A percentile compares a stretch with the other conserved stretches of the same genome.
phyloP scores from a whole-genome alignment of 441 rosid species.

The Lepidium campestre region DNA sequence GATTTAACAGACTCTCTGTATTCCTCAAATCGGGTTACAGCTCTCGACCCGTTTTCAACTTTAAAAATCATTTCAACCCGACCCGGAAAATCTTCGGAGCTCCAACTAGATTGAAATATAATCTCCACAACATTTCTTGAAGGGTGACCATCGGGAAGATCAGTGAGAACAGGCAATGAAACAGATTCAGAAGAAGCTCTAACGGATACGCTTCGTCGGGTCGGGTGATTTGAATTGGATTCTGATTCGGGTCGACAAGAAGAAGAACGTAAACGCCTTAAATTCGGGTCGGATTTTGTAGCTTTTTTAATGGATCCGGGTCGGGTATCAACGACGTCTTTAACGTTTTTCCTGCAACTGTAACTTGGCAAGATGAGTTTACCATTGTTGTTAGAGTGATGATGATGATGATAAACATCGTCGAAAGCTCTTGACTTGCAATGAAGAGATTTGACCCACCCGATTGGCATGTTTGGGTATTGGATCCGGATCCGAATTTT shows the following conservation, averaged over 20 bases:
- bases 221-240: slow-evolving; percentile 18
- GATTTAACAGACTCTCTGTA: slow-evolving; percentile 69
- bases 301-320: slow-evolving; percentile 15
- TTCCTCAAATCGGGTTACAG: slow-evolving; percentile 77
- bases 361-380: slow-evolving; percentile 43
- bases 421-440: slow-evolving; percentile 86
- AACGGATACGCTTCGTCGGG: slow-evolving; percentile 29
- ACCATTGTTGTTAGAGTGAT: slow-evolving; percentile 28
- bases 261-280: slow-evolving; percentile 17
- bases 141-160: slow-evolving; percentile 79
- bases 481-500: neutral
- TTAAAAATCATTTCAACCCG: slow-evolving; percentile 83
- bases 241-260: slow-evolving; percentile 26
- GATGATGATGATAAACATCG: slow-evolving; percentile 49
- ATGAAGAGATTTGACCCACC: slow-evolving; percentile 85
- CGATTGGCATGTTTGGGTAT: slow-evolving; percentile 51
- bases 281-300: slow-evolving; percentile 24
- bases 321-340: slow-evolving; percentile 58
- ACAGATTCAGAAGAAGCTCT: slow-evolving; percentile 41
- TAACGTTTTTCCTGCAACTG: slow-evolving; percentile 62
- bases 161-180: slow-evolving; percentile 52
- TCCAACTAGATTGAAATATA: slow-evolving; percentile 91
- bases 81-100: slow-evolving; percentile 65
- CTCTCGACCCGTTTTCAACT: slow-evolving; percentile 71
- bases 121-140: slow-evolving; percentile 90